Percentiles rank a stretch among this genome's conserved stretches.
phyloP scores from a whole-genome alignment of 768 basidiomycete species.

The Pleurotus ostreatus region DNA sequence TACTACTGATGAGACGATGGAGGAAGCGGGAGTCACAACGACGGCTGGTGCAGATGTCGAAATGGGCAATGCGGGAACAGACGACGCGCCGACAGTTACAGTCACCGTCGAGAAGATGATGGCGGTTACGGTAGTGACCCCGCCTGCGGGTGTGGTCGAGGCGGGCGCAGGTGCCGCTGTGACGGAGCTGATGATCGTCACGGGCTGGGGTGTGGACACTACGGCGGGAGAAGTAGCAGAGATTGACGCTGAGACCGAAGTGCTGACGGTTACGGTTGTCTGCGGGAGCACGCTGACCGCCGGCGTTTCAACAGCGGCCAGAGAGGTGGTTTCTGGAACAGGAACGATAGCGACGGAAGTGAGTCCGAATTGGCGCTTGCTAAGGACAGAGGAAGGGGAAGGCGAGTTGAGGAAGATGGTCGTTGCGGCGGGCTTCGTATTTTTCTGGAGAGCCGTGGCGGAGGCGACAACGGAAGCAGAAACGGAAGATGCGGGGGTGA shows the following conservation, averaged over 20 bases:
- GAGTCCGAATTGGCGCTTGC: constrained; percentile 1
- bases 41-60: neutral
- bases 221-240: constrained; percentile 1
- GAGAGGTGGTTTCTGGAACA: constrained; percentile 10
- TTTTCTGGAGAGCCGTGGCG: neutral
- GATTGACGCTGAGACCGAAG: constrained; percentile 5
- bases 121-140: constrained; percentile 12
- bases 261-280: neutral
- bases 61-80: constrained; percentile 1
- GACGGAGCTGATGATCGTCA: constrained; percentile 8
- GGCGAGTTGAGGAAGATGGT: constrained; percentile 11
- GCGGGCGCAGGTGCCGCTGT: constrained; percentile 9
- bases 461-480: constrained; percentile 6
- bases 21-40: neutral
- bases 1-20: neutral
- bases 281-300: constrained; percentile 10
- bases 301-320: constrained; percentile 5
- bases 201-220: constrained; percentile 9
- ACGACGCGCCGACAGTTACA: constrained; percentile 7
- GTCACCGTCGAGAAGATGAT: constrained; percentile 19
- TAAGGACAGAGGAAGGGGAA: constrained; percentile 3
- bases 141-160: constrained; percentile 8
- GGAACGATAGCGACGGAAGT: constrained; percentile 7
- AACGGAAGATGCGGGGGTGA: neutral
- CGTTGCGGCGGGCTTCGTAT: neutral